These are phyloP conservation scores for Orbilia blumenaviensis DNA, from an alignment of 2,329 filamentous ascomycete species.

Conservation along the genomic window DNA sequence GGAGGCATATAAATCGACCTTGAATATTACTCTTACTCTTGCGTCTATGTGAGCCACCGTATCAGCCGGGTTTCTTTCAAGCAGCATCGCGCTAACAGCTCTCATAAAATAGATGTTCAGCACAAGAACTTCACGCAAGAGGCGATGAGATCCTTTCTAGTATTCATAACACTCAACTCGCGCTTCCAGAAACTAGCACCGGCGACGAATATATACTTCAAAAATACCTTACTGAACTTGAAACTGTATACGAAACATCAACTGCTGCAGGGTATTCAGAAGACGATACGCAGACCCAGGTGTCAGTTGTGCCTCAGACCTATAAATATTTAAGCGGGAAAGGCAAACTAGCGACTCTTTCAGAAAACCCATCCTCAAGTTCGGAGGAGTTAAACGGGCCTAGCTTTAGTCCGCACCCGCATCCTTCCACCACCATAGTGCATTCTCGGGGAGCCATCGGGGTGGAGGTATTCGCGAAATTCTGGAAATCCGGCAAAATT, in stretches of 20 bases:
- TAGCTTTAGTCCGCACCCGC: no score
- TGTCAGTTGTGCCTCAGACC: no score
- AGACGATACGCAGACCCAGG: neutral
- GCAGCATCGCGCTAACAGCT: neutral
- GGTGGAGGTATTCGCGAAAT: no score
- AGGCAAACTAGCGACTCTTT: neutral
- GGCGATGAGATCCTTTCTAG: neutral
- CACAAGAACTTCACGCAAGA: neutral
- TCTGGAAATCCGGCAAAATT: no score
- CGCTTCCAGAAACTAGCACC: neutral
- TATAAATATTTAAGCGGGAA: no score
- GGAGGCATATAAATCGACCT: slow-evolving; percentile 9
- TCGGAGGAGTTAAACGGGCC: no score
- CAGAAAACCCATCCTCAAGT: no score
- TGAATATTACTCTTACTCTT: slow-evolving; percentile 5
- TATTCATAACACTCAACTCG: neutral
- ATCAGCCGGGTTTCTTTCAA: neutral
- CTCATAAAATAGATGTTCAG: neutral
- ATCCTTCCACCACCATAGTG: no score
- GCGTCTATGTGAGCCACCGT: neutral
- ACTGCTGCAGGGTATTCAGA: neutral
- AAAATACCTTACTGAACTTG: slow-evolving; percentile 8
- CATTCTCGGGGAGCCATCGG: no score
- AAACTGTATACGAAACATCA: slow-evolving; percentile 11
- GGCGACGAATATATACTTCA: slow-evolving; percentile 4